phyloP scores from a whole-genome alignment of 139 green algal genomes.

The Auxenochlorella pyrenoidosa region DNA sequence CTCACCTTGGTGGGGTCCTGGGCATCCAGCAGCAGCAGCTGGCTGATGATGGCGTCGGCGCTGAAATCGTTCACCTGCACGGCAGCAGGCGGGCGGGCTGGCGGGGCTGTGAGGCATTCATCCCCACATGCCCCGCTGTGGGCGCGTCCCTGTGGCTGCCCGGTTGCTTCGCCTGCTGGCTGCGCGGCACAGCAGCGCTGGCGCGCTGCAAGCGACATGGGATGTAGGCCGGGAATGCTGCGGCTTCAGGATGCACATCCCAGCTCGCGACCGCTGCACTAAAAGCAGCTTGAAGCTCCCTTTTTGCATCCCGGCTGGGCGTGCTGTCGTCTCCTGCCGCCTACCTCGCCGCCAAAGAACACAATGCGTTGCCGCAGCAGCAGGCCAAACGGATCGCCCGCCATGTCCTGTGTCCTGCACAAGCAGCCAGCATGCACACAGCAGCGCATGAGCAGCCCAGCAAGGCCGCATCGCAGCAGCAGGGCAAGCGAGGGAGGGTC shows the following conservation, averaged over 20 bases:
- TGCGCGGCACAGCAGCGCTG: no score
- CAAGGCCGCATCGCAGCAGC: neutral
- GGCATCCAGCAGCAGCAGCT: conserved; percentile 97
- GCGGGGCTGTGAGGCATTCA: neutral
- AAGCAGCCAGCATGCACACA: neutral
- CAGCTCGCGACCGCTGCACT: no score
- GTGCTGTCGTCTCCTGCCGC: neutral
- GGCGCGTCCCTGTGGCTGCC: neutral
- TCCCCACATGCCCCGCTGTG: no score
- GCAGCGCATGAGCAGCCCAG: neutral
- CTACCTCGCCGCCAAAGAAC: conserved; percentile 92
- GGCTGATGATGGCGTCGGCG: conserved; percentile 95
- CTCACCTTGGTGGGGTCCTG: conserved; percentile 88
- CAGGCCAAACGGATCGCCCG: conserved; percentile 94
- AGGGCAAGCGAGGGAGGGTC: neutral
- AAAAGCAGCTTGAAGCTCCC: no score
- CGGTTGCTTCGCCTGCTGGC: no score
- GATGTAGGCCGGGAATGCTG: neutral
- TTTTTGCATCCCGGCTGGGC: neutral
- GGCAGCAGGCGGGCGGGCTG: neutral
- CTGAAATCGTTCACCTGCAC: conserved; percentile 94
- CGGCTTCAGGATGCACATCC: no score
- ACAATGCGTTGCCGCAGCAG: conserved; percentile 95
- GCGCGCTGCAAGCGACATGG: neutral
- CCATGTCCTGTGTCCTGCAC: conserved; percentile 78